Evolutionary conservation across 192 early-diverging fungal genomes (phyloP), one percentile per base, ranked within the genome.

Genomic region (Podila verticillata): DNA sequence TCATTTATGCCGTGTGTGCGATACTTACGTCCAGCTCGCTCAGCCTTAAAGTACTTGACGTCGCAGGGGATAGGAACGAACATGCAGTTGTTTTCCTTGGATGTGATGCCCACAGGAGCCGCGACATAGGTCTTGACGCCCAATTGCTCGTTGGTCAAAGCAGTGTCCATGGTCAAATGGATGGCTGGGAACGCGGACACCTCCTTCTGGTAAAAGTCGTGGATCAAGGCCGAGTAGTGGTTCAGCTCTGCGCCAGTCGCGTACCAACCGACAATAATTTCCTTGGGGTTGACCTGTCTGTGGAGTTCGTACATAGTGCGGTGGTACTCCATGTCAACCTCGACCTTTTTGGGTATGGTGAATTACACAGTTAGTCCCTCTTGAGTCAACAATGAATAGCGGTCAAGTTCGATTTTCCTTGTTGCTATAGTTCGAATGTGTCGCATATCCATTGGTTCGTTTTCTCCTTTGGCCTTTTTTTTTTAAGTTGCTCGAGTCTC

Each of bases 251-350:
- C 73, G 22, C 92, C 92, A 12, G 92, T 92, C 10, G 92, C 90
- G 63, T 97, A 99, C 97, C 97, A 99, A 54, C 97, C 97, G 60
- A 99, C 90, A 68, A 97, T 92, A 56, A 92, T 87, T 75, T 99
- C 97, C 68, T 93, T 92, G 20, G 93, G 83, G 77, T 96, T 96
- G n/a, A 95, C 95, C 61, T 91, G 88, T 83, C 93, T 93, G 84
- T 98, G 96, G 59, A 97, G 89, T 59, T 90, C 89, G 79, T 90
- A 92, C 95, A 98, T 96, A 28, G 87, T 89, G 32, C 84, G 81
- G 75, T 97, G 93, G 84, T 96, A 93, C 61, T 97, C 96, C 83
- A 95, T 92, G 68, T 99, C 96, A 48, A 98, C 87, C 29, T 91
- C 89, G 39, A 96, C 90, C 87, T 93, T 19, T 44, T 15, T 44